These are phyloP conservation scores for Monilinia laxa DNA, from an alignment of 2,329 filamentous ascomycete genomes.

Conservation along the genomic window DNA sequence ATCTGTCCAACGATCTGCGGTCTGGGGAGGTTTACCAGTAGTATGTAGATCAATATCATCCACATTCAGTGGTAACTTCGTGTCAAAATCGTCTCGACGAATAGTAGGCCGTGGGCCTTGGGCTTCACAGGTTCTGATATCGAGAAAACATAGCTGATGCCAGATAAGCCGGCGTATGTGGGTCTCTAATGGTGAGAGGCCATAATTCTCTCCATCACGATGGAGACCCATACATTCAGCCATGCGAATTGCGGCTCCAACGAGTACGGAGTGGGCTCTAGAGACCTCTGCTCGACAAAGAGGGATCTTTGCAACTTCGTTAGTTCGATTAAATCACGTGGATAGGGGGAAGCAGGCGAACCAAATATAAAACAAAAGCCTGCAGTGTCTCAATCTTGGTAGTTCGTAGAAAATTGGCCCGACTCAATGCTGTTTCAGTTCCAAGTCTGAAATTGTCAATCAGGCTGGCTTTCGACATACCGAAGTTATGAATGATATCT, in stretches of 20 bases:
- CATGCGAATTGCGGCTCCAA: conserved; percentile 69
- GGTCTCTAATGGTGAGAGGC: conserved; percentile 64
- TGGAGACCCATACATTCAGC: conserved; percentile 78
- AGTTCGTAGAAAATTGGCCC: conserved; percentile 69
- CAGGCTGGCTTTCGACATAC: conserved; percentile 55
- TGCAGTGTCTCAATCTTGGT: conserved; percentile 74
- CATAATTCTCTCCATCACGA: conserved; percentile 63
- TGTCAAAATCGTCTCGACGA: conserved; percentile 73
- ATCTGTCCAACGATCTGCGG: conserved; percentile 59
- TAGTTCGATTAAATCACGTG: background rate
- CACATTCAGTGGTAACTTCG: conserved; percentile 68
- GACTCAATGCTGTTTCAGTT: conserved; percentile 64
- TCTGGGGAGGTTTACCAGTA: conserved; percentile 45
- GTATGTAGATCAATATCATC: conserved; percentile 62
- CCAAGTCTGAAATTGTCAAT: conserved; percentile 64
- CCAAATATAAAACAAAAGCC: conserved; percentile 74
- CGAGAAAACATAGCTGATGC: conserved; percentile 76
- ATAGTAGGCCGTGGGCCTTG: conserved; percentile 72
- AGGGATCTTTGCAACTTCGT: conserved; percentile 54
- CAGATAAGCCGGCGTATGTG: conserved; percentile 71
- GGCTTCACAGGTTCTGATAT: conserved; percentile 71
- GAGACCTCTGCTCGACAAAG: conserved; percentile 72
- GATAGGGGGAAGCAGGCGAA: conserved; percentile 43
- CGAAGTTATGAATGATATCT: conserved; percentile 52
- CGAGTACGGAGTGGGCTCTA: conserved; percentile 68